A percentile compares a stretch with the other conserved stretches of the same genome.
Evolutionary conservation across 768 basidiomycete species (phyloP).

Genomic region (Butyriboletus loyo): DNA sequence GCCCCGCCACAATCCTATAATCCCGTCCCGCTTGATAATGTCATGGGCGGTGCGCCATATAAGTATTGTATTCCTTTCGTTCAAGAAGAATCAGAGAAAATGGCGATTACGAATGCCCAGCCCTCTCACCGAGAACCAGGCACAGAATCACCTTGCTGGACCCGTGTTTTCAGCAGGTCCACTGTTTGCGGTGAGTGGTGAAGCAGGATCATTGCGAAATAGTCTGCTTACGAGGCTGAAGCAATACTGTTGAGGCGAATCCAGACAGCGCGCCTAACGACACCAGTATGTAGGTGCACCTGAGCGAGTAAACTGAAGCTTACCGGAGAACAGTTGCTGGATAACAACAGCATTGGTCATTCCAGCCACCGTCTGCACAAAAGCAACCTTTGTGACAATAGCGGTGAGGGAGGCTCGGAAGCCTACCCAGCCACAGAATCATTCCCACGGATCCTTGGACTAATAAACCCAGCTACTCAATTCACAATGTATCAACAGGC

Average conservation of each 20-base stretch:
- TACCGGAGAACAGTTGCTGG: conserved; percentile 32
- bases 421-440: no score
- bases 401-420: no score
- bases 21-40: conserved; percentile 62
- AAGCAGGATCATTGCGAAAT: neutral
- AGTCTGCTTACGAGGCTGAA: conserved; percentile 66
- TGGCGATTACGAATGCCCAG: neutral
- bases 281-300: neutral
- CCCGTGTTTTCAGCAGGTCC: conserved; percentile 87
- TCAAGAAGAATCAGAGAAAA: neutral
- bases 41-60: conserved; percentile 52
- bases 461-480: no score
- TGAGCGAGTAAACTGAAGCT: neutral
- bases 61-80: conserved; percentile 34
- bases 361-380: neutral
- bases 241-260: conserved; percentile 65
- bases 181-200: conserved; percentile 41
- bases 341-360: conserved; percentile 26
- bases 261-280: conserved; percentile 71
- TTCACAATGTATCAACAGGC: no score
- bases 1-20: conserved; percentile 82
- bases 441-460: no score
- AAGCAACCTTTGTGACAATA: neutral
- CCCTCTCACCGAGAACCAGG: conserved; percentile 36
- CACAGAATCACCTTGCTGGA: conserved; percentile 74